These are phyloP conservation scores for Lycium ferocissimum DNA, from an alignment of 257 asterid species.

Conservation along the genomic window DNA sequence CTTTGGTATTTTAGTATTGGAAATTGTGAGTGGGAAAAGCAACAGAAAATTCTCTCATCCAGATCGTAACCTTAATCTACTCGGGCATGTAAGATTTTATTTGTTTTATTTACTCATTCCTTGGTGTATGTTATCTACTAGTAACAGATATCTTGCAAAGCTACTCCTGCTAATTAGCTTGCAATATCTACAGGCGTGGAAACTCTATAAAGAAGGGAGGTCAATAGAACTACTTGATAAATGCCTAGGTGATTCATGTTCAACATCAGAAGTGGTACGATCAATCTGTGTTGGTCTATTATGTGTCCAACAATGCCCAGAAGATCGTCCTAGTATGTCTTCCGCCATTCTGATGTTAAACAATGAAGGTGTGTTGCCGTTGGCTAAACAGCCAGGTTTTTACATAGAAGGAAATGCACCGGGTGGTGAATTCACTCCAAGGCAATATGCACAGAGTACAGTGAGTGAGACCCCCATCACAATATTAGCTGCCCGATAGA, in stretches of 20 bases:
- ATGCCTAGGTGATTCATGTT: slow-evolving; percentile 12
- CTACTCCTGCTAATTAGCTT: background rate
- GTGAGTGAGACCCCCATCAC: slow-evolving; percentile 14
- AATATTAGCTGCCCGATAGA: background rate
- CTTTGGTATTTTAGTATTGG: slow-evolving; percentile 48
- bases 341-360: slow-evolving; percentile 44
- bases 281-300: slow-evolving; percentile 46
- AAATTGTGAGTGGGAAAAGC: slow-evolving; percentile 42
- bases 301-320: slow-evolving; percentile 46
- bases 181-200: slow-evolving; percentile 44
- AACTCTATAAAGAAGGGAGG: slow-evolving; percentile 39
- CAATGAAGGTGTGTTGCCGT: slow-evolving; percentile 40
- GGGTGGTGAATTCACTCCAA: background rate
- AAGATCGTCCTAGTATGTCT: slow-evolving; percentile 52
- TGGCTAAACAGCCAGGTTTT: slow-evolving; percentile 45
- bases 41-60: slow-evolving; percentile 38
- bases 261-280: slow-evolving; percentile 34
- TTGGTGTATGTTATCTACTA: background rate
- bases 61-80: slow-evolving; percentile 37
- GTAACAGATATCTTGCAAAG: background rate
- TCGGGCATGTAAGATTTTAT: slow-evolving; percentile 39
- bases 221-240: slow-evolving; percentile 37
- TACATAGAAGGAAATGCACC: slow-evolving; percentile 30
- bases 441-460: background rate
- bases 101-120: background rate